Evolutionary conservation across 345 rosid species (phyloP).

Genomic region (Excoecaria cochinchinensis): DNA sequence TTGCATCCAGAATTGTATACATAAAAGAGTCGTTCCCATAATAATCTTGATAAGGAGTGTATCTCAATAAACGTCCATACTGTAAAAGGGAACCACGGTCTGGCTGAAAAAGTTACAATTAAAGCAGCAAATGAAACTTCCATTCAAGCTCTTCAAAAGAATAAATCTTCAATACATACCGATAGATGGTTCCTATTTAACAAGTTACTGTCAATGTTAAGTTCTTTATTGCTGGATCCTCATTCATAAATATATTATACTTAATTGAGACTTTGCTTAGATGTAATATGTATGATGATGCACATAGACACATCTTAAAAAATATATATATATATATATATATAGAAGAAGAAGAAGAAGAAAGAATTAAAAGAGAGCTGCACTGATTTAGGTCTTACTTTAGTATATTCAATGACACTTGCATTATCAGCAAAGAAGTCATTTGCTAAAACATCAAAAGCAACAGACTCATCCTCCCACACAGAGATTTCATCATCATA

Average conservation of each 20-base stretch:
- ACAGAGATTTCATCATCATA: constrained; percentile 55
- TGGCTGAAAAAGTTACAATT: constrained; percentile 52
- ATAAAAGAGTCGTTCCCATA: constrained; percentile 68
- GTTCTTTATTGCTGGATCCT: not conserved
- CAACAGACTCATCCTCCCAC: constrained; percentile 88
- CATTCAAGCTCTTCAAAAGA: not conserved
- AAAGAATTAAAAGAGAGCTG: too few relatives aligned
- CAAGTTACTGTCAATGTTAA: not conserved
- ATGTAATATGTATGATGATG: not conserved
- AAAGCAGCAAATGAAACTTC: constrained; percentile 10
- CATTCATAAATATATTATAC: not conserved
- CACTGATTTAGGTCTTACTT: constrained; percentile 41
- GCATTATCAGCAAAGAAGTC: constrained; percentile 72
- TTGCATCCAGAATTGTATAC: constrained; percentile 64
- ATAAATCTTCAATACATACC: not conserved
- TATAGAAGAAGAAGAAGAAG: too few relatives aligned
- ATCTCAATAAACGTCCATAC: constrained; percentile 61
- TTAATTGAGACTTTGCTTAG: not conserved
- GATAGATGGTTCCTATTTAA: not conserved
- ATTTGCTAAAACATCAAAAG: constrained; percentile 64
- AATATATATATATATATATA: too few relatives aligned
- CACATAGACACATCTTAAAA: not conserved
- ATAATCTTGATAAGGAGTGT: constrained; percentile 73
- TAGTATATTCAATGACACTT: constrained; percentile 57
- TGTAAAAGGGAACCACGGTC: constrained; percentile 75